phyloP scores from a whole-genome alignment of 371 early-diverging fungal genomes.

The Haplosporangium sp. region DNA sequence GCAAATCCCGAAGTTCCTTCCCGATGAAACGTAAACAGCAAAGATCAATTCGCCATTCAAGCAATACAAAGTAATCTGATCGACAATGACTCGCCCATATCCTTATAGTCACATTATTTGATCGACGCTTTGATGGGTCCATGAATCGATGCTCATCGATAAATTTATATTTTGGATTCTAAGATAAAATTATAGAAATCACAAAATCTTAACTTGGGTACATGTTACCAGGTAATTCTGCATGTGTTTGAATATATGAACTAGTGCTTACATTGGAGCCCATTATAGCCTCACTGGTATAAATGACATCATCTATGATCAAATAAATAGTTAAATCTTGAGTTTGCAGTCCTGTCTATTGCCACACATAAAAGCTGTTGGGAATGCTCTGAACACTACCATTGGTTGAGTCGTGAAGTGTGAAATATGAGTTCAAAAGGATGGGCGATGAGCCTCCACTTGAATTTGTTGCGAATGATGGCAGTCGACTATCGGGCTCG shows the following conservation, averaged over 20 bases:
- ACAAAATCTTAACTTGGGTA: neutral
- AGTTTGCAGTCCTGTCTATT: neutral
- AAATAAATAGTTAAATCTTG: neutral
- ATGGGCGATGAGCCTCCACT: constrained; percentile 19
- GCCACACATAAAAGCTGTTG: neutral
- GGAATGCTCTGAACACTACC: constrained; percentile 11
- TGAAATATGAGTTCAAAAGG: constrained; percentile 44
- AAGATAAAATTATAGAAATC: neutral
- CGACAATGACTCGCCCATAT: constrained; percentile 63
- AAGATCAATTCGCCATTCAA: constrained; percentile 67
- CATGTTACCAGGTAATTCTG: neutral
- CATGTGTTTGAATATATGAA: neutral
- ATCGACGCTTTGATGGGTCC: constrained; percentile 21
- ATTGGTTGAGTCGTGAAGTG: constrained; percentile 42
- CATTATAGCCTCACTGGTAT: constrained; percentile 49
- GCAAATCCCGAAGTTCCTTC: constrained; percentile 60
- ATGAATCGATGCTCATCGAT: constrained; percentile 39
- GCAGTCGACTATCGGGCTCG: constrained; percentile 8
- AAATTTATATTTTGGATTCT: constrained; percentile 46
- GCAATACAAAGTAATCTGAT: constrained; percentile 58
- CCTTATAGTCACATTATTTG: constrained; percentile 49
- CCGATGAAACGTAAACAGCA: constrained; percentile 62
- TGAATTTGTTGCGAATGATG: constrained; percentile 20
- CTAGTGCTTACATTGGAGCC: constrained; percentile 39
- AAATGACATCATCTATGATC: constrained; percentile 42